These are phyloP conservation scores for Hypoxylon perforatum DNA, from an alignment of 495 filamentous ascomycete species.

Conservation along the genomic window DNA sequence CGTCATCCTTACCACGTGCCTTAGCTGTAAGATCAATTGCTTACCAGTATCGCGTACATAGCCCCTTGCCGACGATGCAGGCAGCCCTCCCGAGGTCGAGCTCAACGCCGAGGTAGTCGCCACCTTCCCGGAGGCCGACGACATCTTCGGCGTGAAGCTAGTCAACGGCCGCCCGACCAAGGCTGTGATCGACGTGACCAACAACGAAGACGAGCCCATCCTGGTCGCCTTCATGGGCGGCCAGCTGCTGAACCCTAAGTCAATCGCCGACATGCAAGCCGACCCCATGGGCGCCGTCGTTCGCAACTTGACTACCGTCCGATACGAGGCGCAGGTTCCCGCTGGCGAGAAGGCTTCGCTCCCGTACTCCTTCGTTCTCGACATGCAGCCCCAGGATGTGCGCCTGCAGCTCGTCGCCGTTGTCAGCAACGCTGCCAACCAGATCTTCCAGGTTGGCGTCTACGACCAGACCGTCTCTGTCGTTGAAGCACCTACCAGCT, in stretches of 20 bases:
- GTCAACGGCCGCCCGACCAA: slow-evolving; percentile 91
- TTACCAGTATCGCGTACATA: slow-evolving; percentile 27
- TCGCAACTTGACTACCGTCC: slow-evolving; percentile 83
- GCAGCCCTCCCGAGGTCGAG: slow-evolving; percentile 61
- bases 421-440: slow-evolving; percentile 72
- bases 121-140: slow-evolving; percentile 83
- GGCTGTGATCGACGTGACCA: slow-evolving; percentile 82
- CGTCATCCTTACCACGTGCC: slow-evolving; percentile 10
- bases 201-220: slow-evolving; percentile 82
- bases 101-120: slow-evolving; percentile 80
- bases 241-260: slow-evolving; percentile 69
- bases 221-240: slow-evolving; percentile 82
- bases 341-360: slow-evolving; percentile 80
- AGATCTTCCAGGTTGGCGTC: slow-evolving; percentile 78
- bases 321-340: slow-evolving; percentile 79
- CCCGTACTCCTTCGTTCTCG: slow-evolving; percentile 85
- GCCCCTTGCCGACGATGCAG: slow-evolving; percentile 51
- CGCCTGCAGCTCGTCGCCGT: slow-evolving; percentile 78
- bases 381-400: slow-evolving; percentile 93
- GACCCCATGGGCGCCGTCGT: slow-evolving; percentile 67
- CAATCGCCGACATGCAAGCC: slow-evolving; percentile 58
- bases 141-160: slow-evolving; percentile 92
- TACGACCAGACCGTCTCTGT: slow-evolving; percentile 90
- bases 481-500: slow-evolving; percentile 89
- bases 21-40: background rate